phyloP scores from a whole-genome alignment of 2,329 filamentous ascomycete genomes.

The Fusarium sacchari region DNA sequence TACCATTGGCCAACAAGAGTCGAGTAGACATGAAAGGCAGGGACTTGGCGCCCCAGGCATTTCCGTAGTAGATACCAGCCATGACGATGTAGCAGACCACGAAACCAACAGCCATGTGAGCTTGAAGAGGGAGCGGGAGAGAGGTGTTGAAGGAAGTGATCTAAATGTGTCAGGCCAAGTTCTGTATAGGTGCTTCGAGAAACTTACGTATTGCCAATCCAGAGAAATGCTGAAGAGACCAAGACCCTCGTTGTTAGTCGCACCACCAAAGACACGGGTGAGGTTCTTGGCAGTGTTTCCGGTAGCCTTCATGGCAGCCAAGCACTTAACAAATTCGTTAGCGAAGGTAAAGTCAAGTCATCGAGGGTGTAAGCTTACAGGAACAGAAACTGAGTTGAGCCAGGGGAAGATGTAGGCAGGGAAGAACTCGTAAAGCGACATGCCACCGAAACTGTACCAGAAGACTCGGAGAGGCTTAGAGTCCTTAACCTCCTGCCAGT shows the following conservation, averaged over 20 bases:
- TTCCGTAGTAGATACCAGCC: constrained; percentile 62
- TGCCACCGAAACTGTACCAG: constrained; percentile 60
- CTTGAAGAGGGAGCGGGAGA: constrained; percentile 61
- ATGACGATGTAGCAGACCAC: constrained; percentile 60
- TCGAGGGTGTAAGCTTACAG: constrained; percentile 31
- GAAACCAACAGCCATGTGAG: constrained; percentile 58
- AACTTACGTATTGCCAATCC: constrained; percentile 65
- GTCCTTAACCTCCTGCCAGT: constrained; percentile 61
- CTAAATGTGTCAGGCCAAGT: constrained; percentile 43
- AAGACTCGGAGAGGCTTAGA: constrained; percentile 63
- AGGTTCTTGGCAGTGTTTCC: constrained; percentile 56
- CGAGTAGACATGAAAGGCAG: constrained; percentile 66
- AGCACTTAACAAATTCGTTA: constrained; percentile 46
- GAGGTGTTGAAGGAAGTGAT: constrained; percentile 65
- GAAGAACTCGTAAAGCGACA: constrained; percentile 63
- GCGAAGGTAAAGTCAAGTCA: fast-evolving
- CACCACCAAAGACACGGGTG: constrained; percentile 62
- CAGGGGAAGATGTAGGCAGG: constrained; percentile 66
- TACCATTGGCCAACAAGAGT: constrained; percentile 54
- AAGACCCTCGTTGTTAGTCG: constrained; percentile 62
- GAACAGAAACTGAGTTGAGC: constrained; percentile 65
- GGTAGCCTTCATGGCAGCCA: constrained; percentile 62
- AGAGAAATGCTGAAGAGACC: constrained; percentile 60
- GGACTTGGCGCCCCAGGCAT: constrained; percentile 57
- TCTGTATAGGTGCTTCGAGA: fast-evolving